A percentile compares a stretch with the other conserved stretches of the same genome.
Evolutionary conservation across 2,329 filamentous ascomycete species (phyloP).

Genomic region (Cladorrhinum sp.): DNA sequence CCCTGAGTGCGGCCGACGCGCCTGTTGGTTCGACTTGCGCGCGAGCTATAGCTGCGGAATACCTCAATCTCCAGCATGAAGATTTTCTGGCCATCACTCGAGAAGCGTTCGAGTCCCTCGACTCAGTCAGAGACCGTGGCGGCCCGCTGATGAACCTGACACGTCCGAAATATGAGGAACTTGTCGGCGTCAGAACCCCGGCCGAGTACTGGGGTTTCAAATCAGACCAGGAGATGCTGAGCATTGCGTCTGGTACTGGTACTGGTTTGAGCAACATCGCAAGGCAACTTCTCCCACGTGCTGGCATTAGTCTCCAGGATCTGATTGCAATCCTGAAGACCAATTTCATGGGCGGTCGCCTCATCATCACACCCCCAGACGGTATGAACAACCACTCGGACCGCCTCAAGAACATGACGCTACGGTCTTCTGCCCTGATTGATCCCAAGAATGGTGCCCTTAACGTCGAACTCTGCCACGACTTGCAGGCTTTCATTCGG

Average conservation of each 20-base stretch:
- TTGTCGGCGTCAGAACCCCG: no score
- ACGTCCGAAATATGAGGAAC: no score
- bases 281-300: background rate
- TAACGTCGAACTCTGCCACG: no score
- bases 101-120: background rate
- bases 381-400: no score
- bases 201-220: background rate
- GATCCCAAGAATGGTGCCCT: no score
- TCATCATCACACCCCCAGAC: conserved; percentile 17
- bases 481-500: no score
- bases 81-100: background rate
- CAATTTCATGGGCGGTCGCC: background rate
- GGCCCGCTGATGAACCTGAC: no score
- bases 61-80: background rate
- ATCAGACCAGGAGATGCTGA: no score
- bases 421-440: no score
- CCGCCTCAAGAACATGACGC: no score
- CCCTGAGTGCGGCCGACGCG: background rate
- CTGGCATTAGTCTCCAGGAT: background rate
- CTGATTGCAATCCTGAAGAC: background rate
- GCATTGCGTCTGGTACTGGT: background rate
- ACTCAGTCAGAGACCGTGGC: no score
- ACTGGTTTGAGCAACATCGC: background rate
- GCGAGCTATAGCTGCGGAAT: background rate
- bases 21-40: background rate